Base-by-base conservation (phyloP, 768 basidiomycete species). In the Trametes cubensis region DNA sequence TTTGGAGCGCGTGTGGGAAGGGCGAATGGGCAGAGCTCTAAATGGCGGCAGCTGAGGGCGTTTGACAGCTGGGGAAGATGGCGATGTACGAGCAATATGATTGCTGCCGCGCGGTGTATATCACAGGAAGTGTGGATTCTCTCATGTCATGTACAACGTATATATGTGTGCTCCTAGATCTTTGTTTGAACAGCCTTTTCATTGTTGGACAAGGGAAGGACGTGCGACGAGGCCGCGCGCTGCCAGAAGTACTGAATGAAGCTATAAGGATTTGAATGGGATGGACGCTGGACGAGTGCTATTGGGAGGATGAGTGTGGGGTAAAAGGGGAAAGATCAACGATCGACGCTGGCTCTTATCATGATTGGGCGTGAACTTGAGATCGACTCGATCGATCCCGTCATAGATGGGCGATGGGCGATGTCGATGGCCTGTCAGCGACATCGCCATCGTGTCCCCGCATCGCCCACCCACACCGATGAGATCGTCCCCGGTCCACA, bases 331-430 rank as follows among this genome's bases (percentile, higher is more conserved):
- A 20, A 34, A 38, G 46, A 58, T 58, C 56, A 58, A 39, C 56
- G 56, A 58, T 58, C 56, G 47, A 21, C 56, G 42, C 26, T 25
- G 26, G 48, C 21, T 18, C 48, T 40, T 23, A 51, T 50, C 57
- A 42, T 40, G 46, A 28, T 30, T 40, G 23, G 23, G 56, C 47
- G 55, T 49, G 60, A 51, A 55, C 52, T 51, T 44, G 57, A 51
- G 54, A 55, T 52, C 61, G 30, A 21, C 46, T 48, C 62, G 62
- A 63, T 63, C 62, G 62, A 58, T 58, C 57, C 62, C 30, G 55
- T 58, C 55, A 58, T 14, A 62, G 61, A 62, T 62, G 61, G 26
- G 30, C 62, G 62, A 62, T 62, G 56, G 42, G 41, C 52, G 52
- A 30, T 46, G 51, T 6, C 49, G 49, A 44, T 51, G 50, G 14